Conservation (phyloP, 768 basidiomycete genomes). For the Tricholoma furcatifolium region DNA sequence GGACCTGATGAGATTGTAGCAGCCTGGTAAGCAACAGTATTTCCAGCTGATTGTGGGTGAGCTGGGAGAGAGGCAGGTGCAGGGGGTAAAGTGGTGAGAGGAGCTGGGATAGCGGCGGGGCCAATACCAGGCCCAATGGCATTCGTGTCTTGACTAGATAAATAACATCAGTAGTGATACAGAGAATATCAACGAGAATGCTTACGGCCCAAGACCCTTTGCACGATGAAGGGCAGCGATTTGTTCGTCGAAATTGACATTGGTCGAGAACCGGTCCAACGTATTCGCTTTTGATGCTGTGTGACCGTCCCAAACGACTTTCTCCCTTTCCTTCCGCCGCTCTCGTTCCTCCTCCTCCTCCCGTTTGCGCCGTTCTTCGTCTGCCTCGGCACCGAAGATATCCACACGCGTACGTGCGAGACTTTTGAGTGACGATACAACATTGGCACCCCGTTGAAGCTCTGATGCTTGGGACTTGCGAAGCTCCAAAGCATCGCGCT, state of each 20-base stretch:
- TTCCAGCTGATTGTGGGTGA: constrained; percentile 52
- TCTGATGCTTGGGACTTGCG: constrained; percentile 90
- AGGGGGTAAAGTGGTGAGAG: constrained; percentile 64
- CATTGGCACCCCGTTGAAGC: constrained; percentile 88
- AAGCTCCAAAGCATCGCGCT: constrained; percentile 84
- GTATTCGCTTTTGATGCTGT: constrained; percentile 92
- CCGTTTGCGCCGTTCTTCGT: constrained; percentile 83
- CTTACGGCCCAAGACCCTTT: constrained; percentile 85
- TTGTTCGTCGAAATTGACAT: constrained; percentile 96
- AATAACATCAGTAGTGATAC: constrained; percentile 2
- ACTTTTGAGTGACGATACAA: constrained; percentile 88
- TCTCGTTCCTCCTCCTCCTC: constrained; percentile 87
- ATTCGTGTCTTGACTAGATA: constrained; percentile 63
- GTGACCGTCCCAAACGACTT: constrained; percentile 98
- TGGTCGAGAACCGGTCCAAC: constrained; percentile 88
- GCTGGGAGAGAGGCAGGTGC: constrained; percentile 74
- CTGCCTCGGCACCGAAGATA: constrained; percentile 92
- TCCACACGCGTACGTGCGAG: constrained; percentile 96
- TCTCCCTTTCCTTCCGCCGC: constrained; percentile 85
- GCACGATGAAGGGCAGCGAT: constrained; percentile 95
- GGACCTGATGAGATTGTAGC: constrained; percentile 91
- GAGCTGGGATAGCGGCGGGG: constrained; percentile 69
- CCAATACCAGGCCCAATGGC: constrained; percentile 89
- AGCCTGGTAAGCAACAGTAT: constrained; percentile 61
- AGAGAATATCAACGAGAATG: constrained; percentile 20